Conservation (phyloP, 225 moss, liverwort and hornwort genomes). For the Bryoerythrophyllum caledonicum region DNA sequence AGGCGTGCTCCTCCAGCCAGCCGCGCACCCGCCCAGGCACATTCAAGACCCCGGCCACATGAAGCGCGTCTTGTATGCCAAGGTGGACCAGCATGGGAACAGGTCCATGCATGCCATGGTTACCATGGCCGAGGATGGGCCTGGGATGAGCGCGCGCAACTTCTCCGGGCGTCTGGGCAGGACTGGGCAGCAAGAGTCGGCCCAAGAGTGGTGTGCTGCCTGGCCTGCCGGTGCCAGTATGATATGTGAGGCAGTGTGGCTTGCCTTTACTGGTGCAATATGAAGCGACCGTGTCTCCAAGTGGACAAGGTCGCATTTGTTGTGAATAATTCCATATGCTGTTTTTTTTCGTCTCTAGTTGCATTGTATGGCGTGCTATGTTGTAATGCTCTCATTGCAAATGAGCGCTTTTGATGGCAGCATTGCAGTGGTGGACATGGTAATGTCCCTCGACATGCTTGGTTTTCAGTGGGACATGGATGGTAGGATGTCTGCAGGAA, state of each 20-base stretch:
- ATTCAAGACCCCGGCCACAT: slow-evolving; percentile 52
- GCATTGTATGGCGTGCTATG: not conserved
- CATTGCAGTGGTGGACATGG: not conserved
- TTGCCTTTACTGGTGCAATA: too few relatives aligned
- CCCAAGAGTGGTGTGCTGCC: slow-evolving; percentile 38
- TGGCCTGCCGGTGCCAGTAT: slow-evolving; percentile 13
- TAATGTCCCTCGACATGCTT: not conserved
- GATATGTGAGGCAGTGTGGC: not conserved
- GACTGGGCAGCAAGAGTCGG: slow-evolving; percentile 16
- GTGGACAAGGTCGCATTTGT: too few relatives aligned
- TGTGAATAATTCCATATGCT: not conserved
- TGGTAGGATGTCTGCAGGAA: not conserved
- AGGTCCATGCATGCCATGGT: not conserved
- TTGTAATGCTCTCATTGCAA: not conserved
- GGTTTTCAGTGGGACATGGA: not conserved
- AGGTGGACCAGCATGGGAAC: slow-evolving; percentile 27
- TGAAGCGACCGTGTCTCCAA: too few relatives aligned
- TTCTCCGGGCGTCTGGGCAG: slow-evolving; percentile 21
- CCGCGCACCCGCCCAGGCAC: slow-evolving; percentile 70
- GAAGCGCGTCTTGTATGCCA: slow-evolving; percentile 65
- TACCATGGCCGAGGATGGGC: slow-evolving; percentile 26
- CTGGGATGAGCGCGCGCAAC: slow-evolving; percentile 10
- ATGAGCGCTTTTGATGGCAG: not conserved
- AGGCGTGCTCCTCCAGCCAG: slow-evolving; percentile 69
- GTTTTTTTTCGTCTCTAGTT: not conserved